phyloP scores from a whole-genome alignment of 176 grass and related monocot genomes.

The Ampelocalamus luodianensis region DNA sequence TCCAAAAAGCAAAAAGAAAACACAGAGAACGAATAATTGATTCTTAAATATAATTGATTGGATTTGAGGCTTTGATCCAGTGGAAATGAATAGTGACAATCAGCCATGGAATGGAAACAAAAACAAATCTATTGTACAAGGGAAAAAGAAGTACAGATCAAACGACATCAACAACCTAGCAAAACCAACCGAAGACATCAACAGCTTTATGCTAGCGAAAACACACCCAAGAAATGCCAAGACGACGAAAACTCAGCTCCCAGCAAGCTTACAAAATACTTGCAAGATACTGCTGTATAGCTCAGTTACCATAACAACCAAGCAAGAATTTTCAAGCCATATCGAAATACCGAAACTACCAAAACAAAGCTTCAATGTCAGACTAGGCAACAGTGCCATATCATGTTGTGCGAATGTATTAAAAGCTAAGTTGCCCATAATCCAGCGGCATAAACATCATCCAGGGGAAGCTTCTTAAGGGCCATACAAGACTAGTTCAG shows the following conservation, averaged over 20 bases:
- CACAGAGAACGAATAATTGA: too few species aligned
- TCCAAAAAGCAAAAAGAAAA: too few species aligned
- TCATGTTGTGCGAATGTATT: not conserved
- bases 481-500: not conserved
- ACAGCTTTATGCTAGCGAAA: too few species aligned
- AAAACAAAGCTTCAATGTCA: not conserved
- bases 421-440: slow-evolving; percentile 10
- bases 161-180: too few species aligned
- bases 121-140: not conserved
- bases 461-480: not conserved
- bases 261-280: not conserved
- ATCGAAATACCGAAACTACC: not conserved
- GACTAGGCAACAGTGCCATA: not conserved
- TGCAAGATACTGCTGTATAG: not conserved
- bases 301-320: not conserved
- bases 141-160: not conserved
- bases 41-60: too few species aligned
- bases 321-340: not conserved
- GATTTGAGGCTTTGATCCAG: too few species aligned
- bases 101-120: too few species aligned
- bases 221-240: not conserved
- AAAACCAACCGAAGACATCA: not conserved
- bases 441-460: slow-evolving; percentile 36
- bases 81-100: too few species aligned
- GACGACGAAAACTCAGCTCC: too few species aligned